These are phyloP conservation scores for Boletus huronensis DNA, from an alignment of 768 basidiomycete genomes.

Conservation along the genomic window DNA sequence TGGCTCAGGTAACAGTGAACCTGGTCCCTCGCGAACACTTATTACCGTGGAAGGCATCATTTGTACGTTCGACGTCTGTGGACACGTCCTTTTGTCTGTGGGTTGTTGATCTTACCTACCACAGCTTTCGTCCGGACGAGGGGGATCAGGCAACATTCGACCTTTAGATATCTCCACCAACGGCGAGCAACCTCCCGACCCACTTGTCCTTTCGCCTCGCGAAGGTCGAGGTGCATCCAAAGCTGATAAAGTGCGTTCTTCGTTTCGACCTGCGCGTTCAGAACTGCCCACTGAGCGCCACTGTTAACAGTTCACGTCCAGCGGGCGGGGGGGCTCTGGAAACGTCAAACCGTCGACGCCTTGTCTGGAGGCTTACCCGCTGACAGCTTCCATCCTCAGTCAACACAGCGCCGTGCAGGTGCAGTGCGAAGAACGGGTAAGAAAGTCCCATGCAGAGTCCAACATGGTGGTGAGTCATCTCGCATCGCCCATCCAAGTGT, in stretches of 20 bases:
- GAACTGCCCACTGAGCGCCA: not conserved
- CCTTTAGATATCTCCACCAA: not conserved
- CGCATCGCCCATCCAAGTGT: not conserved
- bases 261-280: not conserved
- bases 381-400: slow-evolving; percentile 23
- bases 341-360: slow-evolving; percentile 16
- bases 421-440: slow-evolving; percentile 17
- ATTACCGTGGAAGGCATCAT: not conserved
- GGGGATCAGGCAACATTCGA: slow-evolving; percentile 24
- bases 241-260: not conserved
- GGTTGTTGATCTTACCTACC: not conserved
- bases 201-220: not conserved
- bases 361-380: slow-evolving; percentile 13
- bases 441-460: slow-evolving; percentile 11
- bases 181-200: not conserved
- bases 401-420: slow-evolving; percentile 9
- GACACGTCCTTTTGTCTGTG: not conserved
- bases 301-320: slow-evolving; percentile 14
- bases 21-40: not conserved
- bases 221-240: not conserved
- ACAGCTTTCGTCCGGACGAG: slow-evolving; percentile 22
- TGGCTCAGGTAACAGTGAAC: slow-evolving; percentile 9
- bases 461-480: slow-evolving; percentile 13
- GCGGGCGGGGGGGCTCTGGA: slow-evolving; percentile 26
- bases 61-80: slow-evolving; percentile 15